Percentiles rank a stretch among this genome's conserved stretches.
These are phyloP conservation scores for Vanrija sp. DNA, from an alignment of 1,284 basidiomycete genomes.

Conservation along the genomic window DNA sequence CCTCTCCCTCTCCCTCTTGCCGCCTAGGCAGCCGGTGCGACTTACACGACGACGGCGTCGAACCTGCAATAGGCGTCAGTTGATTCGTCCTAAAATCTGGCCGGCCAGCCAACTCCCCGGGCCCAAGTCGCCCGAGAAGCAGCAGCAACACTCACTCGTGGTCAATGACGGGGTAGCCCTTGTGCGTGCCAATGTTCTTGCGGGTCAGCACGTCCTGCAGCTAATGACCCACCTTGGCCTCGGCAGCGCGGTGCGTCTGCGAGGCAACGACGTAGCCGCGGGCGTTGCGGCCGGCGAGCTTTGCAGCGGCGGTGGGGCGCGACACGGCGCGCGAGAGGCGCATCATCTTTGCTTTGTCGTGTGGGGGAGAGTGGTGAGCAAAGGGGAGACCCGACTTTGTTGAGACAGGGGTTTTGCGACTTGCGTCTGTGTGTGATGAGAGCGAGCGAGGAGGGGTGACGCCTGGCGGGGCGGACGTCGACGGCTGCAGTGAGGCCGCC, in stretches of 20 bases:
- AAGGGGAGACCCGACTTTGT: not conserved
- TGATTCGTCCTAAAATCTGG: not conserved
- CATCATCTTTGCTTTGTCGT: slow-evolving; percentile 21
- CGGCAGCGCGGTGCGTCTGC: slow-evolving; percentile 41
- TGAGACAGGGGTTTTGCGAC: too few species aligned
- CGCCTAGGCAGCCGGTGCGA: not conserved
- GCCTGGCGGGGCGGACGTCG: too few species aligned
- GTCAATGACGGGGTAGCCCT: slow-evolving; percentile 85
- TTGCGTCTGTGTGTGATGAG: too few species aligned
- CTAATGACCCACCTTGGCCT: slow-evolving; percentile 37
- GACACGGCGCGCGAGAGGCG: slow-evolving; percentile 25
- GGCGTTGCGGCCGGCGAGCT: slow-evolving; percentile 16
- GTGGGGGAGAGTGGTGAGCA: slow-evolving; percentile 15
- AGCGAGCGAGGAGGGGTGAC: too few species aligned
- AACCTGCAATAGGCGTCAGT: slow-evolving; percentile 56
- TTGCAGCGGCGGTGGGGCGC: slow-evolving; percentile 10
- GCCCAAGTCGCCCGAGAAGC: not conserved
- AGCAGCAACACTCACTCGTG: slow-evolving; percentile 55
- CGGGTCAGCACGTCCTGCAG: not conserved
- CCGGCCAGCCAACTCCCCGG: too few species aligned
- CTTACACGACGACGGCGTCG: slow-evolving; percentile 93
- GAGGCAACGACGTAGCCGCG: slow-evolving; percentile 41
- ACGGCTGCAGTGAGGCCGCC: too few species aligned
- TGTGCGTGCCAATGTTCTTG: slow-evolving; percentile 48
- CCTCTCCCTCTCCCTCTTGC: not conserved